A percentile compares a stretch with the other conserved stretches of the same genome.
Evolutionary conservation across 179 eudicot species (phyloP).

Genomic region (Sideroxylon spinosum): DNA sequence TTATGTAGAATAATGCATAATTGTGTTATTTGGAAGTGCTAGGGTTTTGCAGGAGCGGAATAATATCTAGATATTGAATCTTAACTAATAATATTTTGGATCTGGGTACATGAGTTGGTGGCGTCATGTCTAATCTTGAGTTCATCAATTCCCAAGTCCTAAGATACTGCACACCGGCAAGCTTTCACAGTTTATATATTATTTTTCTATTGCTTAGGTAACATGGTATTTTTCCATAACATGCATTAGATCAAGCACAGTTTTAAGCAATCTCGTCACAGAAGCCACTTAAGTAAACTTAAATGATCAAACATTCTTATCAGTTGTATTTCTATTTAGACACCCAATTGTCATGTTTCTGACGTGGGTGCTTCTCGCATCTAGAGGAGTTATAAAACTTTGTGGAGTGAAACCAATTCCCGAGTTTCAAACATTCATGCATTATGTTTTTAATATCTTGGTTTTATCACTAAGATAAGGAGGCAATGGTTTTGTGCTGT

Average conservation of each 20-base stretch:
- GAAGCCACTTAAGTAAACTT: not conserved
- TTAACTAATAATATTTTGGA: not conserved
- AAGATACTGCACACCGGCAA: not conserved
- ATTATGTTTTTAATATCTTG: not conserved
- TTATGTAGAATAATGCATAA: not conserved
- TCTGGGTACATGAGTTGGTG: not conserved
- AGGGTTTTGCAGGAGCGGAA: not conserved
- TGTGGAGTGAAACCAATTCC: too few relatives aligned
- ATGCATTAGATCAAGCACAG: not conserved
- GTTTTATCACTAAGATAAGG: not conserved
- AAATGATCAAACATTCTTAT: not conserved
- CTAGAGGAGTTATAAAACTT: too few relatives aligned
- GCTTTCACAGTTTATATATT: not conserved
- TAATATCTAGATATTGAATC: not conserved
- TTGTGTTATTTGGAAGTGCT: not conserved
- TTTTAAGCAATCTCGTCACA: not conserved
- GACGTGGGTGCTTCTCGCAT: too few relatives aligned
- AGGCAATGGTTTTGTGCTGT: too few relatives aligned
- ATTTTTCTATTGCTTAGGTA: not conserved
- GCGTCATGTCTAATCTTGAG: too few relatives aligned
- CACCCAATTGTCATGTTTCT: too few relatives aligned
- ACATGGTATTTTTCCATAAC: not conserved
- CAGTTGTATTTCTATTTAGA: not conserved
- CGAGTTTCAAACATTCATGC: not conserved
- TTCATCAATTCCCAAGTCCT: not conserved